These are phyloP conservation scores for Beta lomatogona DNA, from an alignment of 179 eudicot genomes.

Conservation along the genomic window DNA sequence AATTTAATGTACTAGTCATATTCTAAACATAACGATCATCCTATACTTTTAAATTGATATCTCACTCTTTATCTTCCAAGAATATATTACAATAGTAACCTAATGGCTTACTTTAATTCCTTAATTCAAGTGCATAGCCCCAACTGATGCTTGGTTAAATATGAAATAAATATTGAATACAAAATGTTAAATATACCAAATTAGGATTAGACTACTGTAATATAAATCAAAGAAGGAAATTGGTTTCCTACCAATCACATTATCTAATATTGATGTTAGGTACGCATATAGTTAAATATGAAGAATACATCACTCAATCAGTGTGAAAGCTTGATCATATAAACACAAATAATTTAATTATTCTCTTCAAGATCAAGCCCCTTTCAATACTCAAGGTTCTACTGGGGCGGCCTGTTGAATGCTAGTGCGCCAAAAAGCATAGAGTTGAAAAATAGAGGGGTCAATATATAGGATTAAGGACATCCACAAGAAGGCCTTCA, in stretches of 20 bases:
- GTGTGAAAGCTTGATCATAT: not conserved
- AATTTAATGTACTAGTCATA: too few relatives aligned
- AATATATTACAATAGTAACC: too few relatives aligned
- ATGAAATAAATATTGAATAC: not conserved
- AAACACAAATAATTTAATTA: not conserved
- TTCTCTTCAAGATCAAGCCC: not conserved
- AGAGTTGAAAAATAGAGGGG: not conserved
- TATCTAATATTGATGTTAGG: not conserved
- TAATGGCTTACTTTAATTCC: too few relatives aligned
- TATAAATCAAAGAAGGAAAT: not conserved
- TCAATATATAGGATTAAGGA: slow-evolving; percentile 11
- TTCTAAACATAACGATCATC: too few relatives aligned
- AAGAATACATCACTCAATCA: not conserved
- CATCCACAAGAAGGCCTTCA: not conserved
- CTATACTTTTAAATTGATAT: too few relatives aligned
- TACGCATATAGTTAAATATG: too few relatives aligned
- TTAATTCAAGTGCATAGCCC: not conserved
- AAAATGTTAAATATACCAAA: too few relatives aligned
- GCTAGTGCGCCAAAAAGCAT: slow-evolving; percentile 18
- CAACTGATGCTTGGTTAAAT: too few relatives aligned
- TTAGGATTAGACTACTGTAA: not conserved
- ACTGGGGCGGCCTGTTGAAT: slow-evolving; percentile 17
- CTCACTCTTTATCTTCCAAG: too few relatives aligned
- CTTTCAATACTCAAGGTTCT: not conserved
- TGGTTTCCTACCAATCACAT: not conserved